Base-by-base conservation (phyloP, 208 protist species). In the Perkinsela sp. region DNA sequence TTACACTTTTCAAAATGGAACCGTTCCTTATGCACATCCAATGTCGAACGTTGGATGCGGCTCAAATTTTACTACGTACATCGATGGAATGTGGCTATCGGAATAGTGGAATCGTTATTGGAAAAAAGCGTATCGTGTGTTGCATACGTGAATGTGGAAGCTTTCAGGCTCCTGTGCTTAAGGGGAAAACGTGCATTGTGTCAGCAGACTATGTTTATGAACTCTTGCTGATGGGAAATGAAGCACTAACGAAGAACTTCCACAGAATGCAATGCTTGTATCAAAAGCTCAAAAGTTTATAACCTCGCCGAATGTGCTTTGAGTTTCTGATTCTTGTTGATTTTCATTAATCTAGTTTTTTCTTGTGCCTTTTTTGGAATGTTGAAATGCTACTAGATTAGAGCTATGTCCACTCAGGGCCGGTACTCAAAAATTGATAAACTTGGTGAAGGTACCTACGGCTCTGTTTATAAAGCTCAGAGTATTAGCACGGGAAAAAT, bases 381-480 rank as follows among this genome's bases (percentile, higher is more conserved):
- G n/a, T n/a, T n/a, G n/a, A n/a, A n/a, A n/a, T n/a, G n/a, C n/a
- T n/a, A n/a, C n/a, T n/a, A n/a, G n/a, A n/a, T 6, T 22, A n/a
- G 40, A 6, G 40, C 66, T 30, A 88, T 89, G 83, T 86, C 83
- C 0, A 89, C 81, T 6, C 71, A 76, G 29, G 82, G 82, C 6
- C 72, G 78, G 1, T 96, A 94, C 71, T 68, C 83, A 28, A 92
- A 92, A 69, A 72, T 96, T 22, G 85, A 90, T 31, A 96, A 96
- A 75, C 80, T 97, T n/a, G 95, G 95, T 1, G 84, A 95, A 70
- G 95, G 95, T 22, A 97, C 95, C 1, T 98, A 98, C 73, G 95
- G 95, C 40, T 87, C 92, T 30, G 95, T 98, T n/a, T 97, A 94
- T 80, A 96, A 95, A 76, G 94, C 88, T 0, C 85, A 81, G 29